Evolutionary conservation across 2,329 filamentous ascomycete species (phyloP).

Genomic region (Fusarium lateritium): DNA sequence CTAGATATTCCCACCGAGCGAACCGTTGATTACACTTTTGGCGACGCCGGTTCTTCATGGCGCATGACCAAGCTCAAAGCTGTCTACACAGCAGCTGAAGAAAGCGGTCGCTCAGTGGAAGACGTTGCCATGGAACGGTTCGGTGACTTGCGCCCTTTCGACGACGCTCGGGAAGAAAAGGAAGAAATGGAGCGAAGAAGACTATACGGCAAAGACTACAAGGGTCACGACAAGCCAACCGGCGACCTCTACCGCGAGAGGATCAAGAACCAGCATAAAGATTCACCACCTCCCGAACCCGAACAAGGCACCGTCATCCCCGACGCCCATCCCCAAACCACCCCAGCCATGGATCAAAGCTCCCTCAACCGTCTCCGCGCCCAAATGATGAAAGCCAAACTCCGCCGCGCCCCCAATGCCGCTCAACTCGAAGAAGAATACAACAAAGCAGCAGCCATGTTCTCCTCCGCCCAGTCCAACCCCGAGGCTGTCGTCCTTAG

Average conservation of each 20-base stretch:
- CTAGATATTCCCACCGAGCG: constrained; percentile 64
- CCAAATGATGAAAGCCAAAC: constrained; percentile 95
- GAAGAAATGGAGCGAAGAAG: constrained; percentile 88
- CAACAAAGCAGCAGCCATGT: constrained; percentile 78
- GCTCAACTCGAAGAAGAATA: constrained; percentile 87
- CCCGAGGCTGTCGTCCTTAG: constrained; percentile 80
- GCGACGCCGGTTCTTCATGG: constrained; percentile 92
- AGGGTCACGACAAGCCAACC: constrained; percentile 87
- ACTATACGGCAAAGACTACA: constrained; percentile 87
- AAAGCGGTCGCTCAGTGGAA: constrained; percentile 80
- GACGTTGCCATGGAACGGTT: constrained; percentile 88
- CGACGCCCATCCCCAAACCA: constrained; percentile 57
- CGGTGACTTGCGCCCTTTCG: constrained; percentile 86
- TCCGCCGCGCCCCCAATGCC: constrained; percentile 82
- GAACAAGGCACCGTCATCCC: constrained; percentile 71
- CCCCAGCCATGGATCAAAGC: constrained; percentile 76
- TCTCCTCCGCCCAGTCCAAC: constrained; percentile 70
- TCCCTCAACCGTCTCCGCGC: constrained; percentile 91
- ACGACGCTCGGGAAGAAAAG: constrained; percentile 93
- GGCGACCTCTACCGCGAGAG: constrained; percentile 89
- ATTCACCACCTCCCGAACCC: constrained; percentile 48
- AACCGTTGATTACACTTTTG: constrained; percentile 83
- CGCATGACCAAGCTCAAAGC: constrained; percentile 94
- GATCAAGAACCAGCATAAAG: constrained; percentile 69
- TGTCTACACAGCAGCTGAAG: constrained; percentile 84